Base-by-base conservation (phyloP, 2,329 filamentous ascomycete genomes). In the Fusarium odoratissimum region DNA sequence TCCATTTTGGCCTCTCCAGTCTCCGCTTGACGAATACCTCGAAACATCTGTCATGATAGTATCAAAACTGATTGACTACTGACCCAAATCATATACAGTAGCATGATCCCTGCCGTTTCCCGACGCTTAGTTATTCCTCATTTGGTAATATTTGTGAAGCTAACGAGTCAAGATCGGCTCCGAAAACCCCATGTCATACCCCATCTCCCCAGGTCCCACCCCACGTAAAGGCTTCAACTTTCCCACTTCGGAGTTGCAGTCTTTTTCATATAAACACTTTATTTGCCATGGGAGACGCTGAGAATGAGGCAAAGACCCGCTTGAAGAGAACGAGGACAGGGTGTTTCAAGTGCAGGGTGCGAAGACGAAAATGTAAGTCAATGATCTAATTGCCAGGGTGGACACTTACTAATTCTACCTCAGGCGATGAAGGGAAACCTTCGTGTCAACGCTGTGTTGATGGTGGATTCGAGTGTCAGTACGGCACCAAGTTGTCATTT, bases 371-470 rank as follows among this genome's bases (percentile, higher is more conserved):
- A 79, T 87, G 85, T 86, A 42, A 67, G 51, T 41, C 37, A 35
- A 38, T 21, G 38, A 41, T 19, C 30, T 19, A 37, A 21, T 25
- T 37, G 37, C 35, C 35, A 55, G 23, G 21, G 28, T 45, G 25
- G 33, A 35, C 33, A 60, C 28, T 28, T 30, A 67, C 60, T 55
- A 63, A 68, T 64, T 63, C 28, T 48, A 30, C 25, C 23, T 28
- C 62, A 88, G 86, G 87, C 66, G 86, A 88, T 64, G 86, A 88
- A 77, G 78, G 78, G 19, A 88, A 86, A 70, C 87, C 86, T 8
- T 76, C 77, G 6, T 89, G 87, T 46, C 82, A 82, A 46, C 84
- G 86, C 69, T 88, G 87, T 64, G 75, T 82, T 21, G 79, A 81
- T 2, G 84, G 86, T 38, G 82, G 82, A 13, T 83, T 86, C 35